A percentile compares a stretch with the other conserved stretches of the same genome.
Conservation (phyloP, 2,329 filamentous ascomycete species). For the Akanthomyces lecanii region DNA sequence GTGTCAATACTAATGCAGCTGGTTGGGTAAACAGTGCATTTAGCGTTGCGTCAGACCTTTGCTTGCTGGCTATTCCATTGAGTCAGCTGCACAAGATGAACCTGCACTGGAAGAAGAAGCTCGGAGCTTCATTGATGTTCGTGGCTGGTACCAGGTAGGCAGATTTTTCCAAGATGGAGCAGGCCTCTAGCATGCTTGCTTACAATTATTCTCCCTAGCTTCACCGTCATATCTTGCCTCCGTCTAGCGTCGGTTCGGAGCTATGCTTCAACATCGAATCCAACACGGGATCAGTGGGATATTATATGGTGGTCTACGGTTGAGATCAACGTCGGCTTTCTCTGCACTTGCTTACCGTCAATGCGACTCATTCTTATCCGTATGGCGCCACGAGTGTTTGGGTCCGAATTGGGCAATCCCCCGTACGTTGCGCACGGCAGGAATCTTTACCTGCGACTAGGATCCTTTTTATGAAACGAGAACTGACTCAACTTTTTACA, state of each 20-base stretch:
- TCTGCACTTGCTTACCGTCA: conserved; percentile 31
- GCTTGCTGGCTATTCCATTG: conserved; percentile 44
- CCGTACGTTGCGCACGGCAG: background rate
- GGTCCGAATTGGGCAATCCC: background rate
- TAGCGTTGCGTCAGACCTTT: conserved; percentile 44
- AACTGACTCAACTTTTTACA: background rate
- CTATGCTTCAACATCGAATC: conserved; percentile 27
- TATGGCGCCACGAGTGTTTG: conserved; percentile 7
- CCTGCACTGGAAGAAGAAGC: conserved; percentile 40
- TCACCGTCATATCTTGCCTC: conserved; percentile 30
- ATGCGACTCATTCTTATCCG: conserved; percentile 25
- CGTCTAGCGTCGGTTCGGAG: conserved; percentile 27
- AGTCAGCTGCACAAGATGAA: conserved; percentile 35
- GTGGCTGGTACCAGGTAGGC: conserved; percentile 34
- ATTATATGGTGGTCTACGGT: conserved; percentile 29
- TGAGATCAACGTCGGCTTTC: conserved; percentile 31
- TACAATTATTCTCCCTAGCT: conserved; percentile 17
- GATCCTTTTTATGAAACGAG: too few species aligned
- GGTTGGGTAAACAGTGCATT: conserved; percentile 44
- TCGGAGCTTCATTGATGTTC: conserved; percentile 41
- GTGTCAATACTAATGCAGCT: conserved; percentile 41
- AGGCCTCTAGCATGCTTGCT: background rate
- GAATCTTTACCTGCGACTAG: too few species aligned
- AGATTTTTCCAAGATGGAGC: too few species aligned
- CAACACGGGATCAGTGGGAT: conserved; percentile 28